Evolutionary conservation across 2,329 filamentous ascomycete genomes (phyloP), one percentile per base, ranked within the genome.

Genomic region (Rosellinia necatrix): DNA sequence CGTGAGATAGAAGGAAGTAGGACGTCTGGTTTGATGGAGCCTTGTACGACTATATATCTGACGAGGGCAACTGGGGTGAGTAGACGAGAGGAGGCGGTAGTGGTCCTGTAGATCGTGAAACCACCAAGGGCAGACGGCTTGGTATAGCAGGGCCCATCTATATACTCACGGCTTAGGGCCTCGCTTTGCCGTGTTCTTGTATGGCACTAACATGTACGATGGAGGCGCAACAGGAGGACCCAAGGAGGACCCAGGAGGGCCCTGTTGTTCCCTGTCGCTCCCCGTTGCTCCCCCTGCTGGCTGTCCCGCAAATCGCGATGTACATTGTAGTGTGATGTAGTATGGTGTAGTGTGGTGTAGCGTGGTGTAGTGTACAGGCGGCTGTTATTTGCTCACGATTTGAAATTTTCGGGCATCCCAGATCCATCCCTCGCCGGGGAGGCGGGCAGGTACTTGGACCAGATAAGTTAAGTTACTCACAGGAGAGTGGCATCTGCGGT

Each of bases 1-100:
- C n/a, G 47, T 15, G 34, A 17, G 43, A 41, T 35, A 30, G 10
- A 49, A 19, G 37, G 22, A 47, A 47, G 34, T 8, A 47, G 29
- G 43, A 37, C 21, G 27, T 24, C 47, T 25, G 47, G 8, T 29
- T 27, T 38, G 53, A 40, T 25, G 53, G 53, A 32, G 53, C 27
- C 53, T 56, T 30, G 43, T 30, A 57, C 29, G 57, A 60, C 57
- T 59, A 60, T 56, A 52, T 59, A 57, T 60, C 53, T 53, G 34
- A 59, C 42, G 43, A 47, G 57, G 53, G 54, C 46, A 27, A 27
- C 40, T 21, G 49, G 17, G 37, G 29, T 22, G 19, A 22, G 7
- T 17, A 13, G 30, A 21, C 12, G 9, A 21, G 22, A 10, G 19
- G 37, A 24, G 43, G 25, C n/a, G n/a, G n/a, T n/a, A n/a, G n/a